phyloP scores from a whole-genome alignment of 768 basidiomycete genomes.

The Phlebiopsis gigantea region DNA sequence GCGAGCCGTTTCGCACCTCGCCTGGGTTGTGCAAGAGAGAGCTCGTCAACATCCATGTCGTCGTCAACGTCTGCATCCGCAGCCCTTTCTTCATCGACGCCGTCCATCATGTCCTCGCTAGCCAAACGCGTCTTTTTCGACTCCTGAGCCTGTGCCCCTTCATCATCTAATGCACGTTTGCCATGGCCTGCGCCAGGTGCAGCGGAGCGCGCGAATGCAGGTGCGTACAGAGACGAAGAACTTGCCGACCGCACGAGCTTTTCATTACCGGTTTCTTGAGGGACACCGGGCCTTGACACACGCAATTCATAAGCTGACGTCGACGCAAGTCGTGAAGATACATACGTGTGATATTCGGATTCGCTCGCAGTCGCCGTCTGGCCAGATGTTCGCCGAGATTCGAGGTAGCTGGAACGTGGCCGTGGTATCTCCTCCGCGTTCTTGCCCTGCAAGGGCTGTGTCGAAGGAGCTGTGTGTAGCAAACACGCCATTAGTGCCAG shows the following conservation, averaged over 20 bases:
- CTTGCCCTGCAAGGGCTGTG: background rate
- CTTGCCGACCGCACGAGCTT: background rate
- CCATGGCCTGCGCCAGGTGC: slow-evolving; percentile 8
- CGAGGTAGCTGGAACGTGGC: slow-evolving; percentile 1
- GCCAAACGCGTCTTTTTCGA: slow-evolving; percentile 52
- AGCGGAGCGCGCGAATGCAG: slow-evolving; percentile 4
- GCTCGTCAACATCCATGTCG: slow-evolving; percentile 22
- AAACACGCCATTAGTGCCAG: background rate
- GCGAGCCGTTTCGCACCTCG: slow-evolving; percentile 49
- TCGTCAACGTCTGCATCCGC: slow-evolving; percentile 17
- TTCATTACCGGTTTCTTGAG: background rate
- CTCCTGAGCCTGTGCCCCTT: slow-evolving; percentile 28
- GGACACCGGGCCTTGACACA: background rate
- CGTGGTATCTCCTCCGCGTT: background rate
- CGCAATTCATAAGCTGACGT: background rate
- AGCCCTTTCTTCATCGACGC: slow-evolving; percentile 41
- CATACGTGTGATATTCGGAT: slow-evolving; percentile 2
- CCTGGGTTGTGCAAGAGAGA: slow-evolving; percentile 15
- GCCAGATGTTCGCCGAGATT: slow-evolving; percentile 9
- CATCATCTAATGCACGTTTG: slow-evolving; percentile 36
- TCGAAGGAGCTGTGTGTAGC: background rate
- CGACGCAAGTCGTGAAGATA: background rate
- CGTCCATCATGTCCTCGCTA: slow-evolving; percentile 41
- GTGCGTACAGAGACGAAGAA: background rate
- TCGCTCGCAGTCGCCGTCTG: slow-evolving; percentile 7